Evolutionary conservation across 257 asterid genomes (phyloP).

Genomic region (Buddleja alternifolia): DNA sequence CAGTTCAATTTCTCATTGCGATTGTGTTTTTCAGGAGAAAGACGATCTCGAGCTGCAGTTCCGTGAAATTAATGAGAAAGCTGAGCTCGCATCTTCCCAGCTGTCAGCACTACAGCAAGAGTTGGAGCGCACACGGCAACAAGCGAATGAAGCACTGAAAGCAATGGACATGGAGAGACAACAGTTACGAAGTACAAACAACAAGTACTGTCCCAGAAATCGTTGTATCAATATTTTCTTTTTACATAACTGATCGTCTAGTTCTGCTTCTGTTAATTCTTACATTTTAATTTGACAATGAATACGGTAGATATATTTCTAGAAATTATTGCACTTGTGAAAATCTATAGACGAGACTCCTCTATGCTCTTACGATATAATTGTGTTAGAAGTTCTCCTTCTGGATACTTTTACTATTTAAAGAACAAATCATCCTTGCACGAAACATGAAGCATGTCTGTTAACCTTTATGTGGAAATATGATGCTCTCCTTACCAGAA

Average conservation of each 20-base stretch:
- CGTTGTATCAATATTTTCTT: conserved; percentile 16
- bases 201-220: conserved; percentile 58
- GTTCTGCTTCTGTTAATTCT: conserved; percentile 16
- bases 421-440: conserved; percentile 4
- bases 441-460: not conserved
- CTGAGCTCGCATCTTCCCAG: conserved; percentile 78
- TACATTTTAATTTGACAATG: conserved; percentile 6
- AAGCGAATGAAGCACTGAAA: conserved; percentile 91
- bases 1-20: conserved; percentile 41
- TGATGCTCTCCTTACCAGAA: conserved; percentile 23
- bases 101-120: conserved; percentile 80
- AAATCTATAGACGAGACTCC: conserved; percentile 2
- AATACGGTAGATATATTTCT: conserved; percentile 3
- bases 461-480: conserved; percentile 24
- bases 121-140: conserved; percentile 87
- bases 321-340: conserved; percentile 15
- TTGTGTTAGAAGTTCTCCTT: conserved; percentile 16
- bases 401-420: conserved; percentile 11
- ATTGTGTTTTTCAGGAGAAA: conserved; percentile 69
- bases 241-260: conserved; percentile 23
- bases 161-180: conserved; percentile 93
- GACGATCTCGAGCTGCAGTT: conserved; percentile 90
- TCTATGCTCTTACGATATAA: conserved; percentile 9
- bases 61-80: conserved; percentile 79
- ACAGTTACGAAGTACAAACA: conserved; percentile 87